These are phyloP conservation scores for Hypsizygus ulmarius DNA, from an alignment of 1,284 basidiomycete genomes.

Conservation along the genomic window DNA sequence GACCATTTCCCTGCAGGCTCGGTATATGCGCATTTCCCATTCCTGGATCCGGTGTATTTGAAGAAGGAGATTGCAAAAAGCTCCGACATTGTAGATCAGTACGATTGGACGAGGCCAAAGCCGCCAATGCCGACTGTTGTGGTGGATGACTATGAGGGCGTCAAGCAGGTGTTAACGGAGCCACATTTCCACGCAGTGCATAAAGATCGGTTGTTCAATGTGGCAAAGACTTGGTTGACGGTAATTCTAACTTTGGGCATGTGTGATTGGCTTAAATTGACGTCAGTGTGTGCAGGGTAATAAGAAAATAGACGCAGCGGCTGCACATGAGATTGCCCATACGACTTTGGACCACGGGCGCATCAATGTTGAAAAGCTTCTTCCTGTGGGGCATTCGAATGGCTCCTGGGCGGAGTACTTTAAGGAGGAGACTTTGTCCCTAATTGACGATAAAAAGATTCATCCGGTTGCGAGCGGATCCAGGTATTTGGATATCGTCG, in stretches of 20 bases:
- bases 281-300: too few species aligned
- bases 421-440: conserved; percentile 31
- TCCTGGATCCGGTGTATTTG: conserved; percentile 53
- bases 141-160: conserved; percentile 33
- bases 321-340: background rate
- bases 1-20: conserved; percentile 60
- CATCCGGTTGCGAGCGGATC: conserved; percentile 30
- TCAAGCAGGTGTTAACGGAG: conserved; percentile 35
- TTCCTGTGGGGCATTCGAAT: background rate
- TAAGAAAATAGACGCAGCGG: too few species aligned
- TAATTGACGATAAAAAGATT: conserved; percentile 40
- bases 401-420: conserved; percentile 36
- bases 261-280: background rate
- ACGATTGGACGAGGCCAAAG: conserved; percentile 46
- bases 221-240: conserved; percentile 20
- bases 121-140: conserved; percentile 24
- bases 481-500: conserved; percentile 63
- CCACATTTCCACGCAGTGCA: conserved; percentile 32
- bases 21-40: conserved; percentile 64
- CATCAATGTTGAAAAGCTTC: conserved; percentile 13
- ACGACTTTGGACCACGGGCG: conserved; percentile 11
- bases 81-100: conserved; percentile 31
- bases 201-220: conserved; percentile 26
- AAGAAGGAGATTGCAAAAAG: conserved; percentile 30
- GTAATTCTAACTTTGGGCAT: conserved; percentile 11